phyloP scores from a whole-genome alignment of 768 basidiomycete genomes.

The Suillus ampliporus region DNA sequence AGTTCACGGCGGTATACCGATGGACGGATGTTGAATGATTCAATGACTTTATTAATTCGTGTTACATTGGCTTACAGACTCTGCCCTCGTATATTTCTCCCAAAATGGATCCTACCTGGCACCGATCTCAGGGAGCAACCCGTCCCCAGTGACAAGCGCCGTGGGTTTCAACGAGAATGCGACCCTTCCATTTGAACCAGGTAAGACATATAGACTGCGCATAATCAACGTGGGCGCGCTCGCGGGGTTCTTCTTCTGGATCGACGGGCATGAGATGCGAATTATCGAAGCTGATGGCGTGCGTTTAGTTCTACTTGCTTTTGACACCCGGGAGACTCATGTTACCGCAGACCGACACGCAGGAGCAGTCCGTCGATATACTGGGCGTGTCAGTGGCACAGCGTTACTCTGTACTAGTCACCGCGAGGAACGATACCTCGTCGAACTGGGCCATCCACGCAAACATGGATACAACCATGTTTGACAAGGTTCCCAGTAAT shows the following conservation, averaged over 20 bases:
- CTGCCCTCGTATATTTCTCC: constrained; percentile 83
- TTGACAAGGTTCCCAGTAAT: constrained; percentile 75
- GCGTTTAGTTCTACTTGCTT: constrained; percentile 30
- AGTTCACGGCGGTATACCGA: not conserved
- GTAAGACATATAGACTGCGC: constrained; percentile 89
- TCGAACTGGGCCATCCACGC: constrained; percentile 90
- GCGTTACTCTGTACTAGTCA: constrained; percentile 91
- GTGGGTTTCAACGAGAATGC: constrained; percentile 91
- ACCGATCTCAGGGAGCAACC: constrained; percentile 55
- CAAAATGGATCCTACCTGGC: constrained; percentile 75
- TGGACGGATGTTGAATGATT: not conserved
- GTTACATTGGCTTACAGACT: constrained; percentile 49
- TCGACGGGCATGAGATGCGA: constrained; percentile 86
- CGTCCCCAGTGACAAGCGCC: constrained; percentile 51
- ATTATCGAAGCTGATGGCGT: constrained; percentile 88
- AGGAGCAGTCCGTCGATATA: constrained; percentile 73
- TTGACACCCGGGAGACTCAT: not conserved
- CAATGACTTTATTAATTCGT: not conserved
- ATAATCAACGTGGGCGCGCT: constrained; percentile 86
- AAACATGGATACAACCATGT: constrained; percentile 91
- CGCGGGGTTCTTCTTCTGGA: constrained; percentile 82
- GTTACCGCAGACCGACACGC: constrained; percentile 68
- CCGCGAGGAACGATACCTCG: constrained; percentile 83
- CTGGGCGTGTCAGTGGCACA: constrained; percentile 85
- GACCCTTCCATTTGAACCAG: constrained; percentile 78